A percentile compares a stretch with the other conserved stretches of the same genome.
Evolutionary conservation across 2,329 filamentous ascomycete genomes (phyloP).

Genomic region (Lachnellula suecica): DNA sequence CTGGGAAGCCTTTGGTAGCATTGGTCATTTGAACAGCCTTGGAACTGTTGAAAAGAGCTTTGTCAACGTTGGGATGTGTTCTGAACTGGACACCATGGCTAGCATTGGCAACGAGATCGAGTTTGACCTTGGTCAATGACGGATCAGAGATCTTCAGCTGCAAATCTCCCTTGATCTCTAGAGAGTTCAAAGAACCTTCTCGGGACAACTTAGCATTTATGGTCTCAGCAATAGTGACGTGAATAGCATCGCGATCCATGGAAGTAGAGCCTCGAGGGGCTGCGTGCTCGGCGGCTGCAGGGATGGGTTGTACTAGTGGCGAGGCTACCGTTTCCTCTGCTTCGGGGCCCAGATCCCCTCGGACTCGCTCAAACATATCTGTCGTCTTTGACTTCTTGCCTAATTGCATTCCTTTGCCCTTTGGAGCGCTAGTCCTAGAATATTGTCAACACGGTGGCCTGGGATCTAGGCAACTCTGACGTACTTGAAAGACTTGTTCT

Average conservation of each 20-base stretch:
- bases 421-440: constrained; percentile 59
- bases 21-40: constrained; percentile 91
- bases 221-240: constrained; percentile 84
- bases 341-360: constrained; percentile 86
- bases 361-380: constrained; percentile 95
- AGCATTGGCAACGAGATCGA: constrained; percentile 73
- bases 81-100: constrained; percentile 88
- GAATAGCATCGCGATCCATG: constrained; percentile 79
- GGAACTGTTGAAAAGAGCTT: constrained; percentile 76
- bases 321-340: constrained; percentile 64
- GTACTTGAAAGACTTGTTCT: constrained; percentile 89
- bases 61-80: constrained; percentile 96
- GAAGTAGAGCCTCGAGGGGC: constrained; percentile 63
- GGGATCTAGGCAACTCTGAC: constrained; percentile 29
- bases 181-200: constrained; percentile 82
- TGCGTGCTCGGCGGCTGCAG: constrained; percentile 52
- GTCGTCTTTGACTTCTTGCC: constrained; percentile 98
- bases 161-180: constrained; percentile 89
- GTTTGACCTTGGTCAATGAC: constrained; percentile 86
- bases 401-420: constrained; percentile 98
- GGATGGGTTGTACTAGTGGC: constrained; percentile 61
- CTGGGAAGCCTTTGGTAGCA: constrained; percentile 81
- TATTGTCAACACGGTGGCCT: background rate
- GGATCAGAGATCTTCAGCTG: constrained; percentile 88
- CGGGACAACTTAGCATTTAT: constrained; percentile 86